These are phyloP conservation scores for Dendryphion nanum DNA, from an alignment of 2,329 filamentous ascomycete species.

Conservation along the genomic window DNA sequence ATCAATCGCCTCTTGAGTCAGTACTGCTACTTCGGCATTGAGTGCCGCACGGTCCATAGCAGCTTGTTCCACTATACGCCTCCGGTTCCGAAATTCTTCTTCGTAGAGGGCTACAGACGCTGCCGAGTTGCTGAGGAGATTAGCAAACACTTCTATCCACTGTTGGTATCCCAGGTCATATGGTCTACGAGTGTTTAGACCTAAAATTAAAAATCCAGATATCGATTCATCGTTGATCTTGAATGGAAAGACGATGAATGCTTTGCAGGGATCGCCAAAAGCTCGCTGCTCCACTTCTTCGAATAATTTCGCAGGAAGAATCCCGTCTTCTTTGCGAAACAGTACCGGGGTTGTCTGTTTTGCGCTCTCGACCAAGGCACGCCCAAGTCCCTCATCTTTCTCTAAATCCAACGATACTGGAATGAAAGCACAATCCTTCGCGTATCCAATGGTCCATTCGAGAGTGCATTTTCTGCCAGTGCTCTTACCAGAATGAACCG, in stretches of 20 bases:
- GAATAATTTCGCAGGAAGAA: conserved; percentile 6
- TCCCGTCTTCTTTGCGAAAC: neutral
- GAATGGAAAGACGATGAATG: conserved; percentile 8
- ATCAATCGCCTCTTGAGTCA: neutral
- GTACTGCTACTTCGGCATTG: conserved; percentile 11
- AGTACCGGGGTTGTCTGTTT: neutral
- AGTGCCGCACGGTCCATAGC: conserved; percentile 12
- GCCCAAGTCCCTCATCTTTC: conserved; percentile 3
- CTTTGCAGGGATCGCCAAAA: conserved; percentile 9
- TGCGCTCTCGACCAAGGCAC: conserved; percentile 2
- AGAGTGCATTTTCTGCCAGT: neutral
- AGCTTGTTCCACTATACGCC: conserved; percentile 14
- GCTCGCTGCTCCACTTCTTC: conserved; percentile 8
- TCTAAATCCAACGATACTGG: conserved; percentile 5
- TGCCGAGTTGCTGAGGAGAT: conserved; percentile 13
- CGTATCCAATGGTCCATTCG: conserved; percentile 4
- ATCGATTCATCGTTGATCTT: conserved; percentile 3
- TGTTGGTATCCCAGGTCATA: conserved; percentile 17
- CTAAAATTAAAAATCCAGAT: neutral
- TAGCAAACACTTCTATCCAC: conserved; percentile 14
- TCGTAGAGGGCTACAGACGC: conserved; percentile 15
- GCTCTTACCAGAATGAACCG: neutral
- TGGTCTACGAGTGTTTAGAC: conserved; percentile 16
- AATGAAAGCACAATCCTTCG: conserved; percentile 5
- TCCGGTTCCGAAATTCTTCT: conserved; percentile 12